phyloP scores from a whole-genome alignment of 352 stramenopile species.

The Globisporangium lucens region DNA sequence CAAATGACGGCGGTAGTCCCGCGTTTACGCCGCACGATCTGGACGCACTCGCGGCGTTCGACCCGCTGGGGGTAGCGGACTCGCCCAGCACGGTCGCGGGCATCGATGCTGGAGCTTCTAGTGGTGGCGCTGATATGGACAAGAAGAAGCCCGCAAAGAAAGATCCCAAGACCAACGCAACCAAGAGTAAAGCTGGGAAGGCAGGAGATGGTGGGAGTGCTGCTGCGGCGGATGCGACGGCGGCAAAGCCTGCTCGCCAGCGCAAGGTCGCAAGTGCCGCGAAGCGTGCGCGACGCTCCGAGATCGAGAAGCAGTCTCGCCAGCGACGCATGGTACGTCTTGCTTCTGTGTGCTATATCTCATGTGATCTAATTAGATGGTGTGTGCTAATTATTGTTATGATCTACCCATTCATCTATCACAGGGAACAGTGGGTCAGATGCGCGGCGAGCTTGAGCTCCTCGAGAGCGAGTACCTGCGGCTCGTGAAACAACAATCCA shows the following conservation, averaged over 20 bases:
- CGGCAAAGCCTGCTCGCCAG: background rate
- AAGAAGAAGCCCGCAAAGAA: background rate
- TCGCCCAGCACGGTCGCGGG: background rate
- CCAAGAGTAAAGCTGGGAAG: background rate
- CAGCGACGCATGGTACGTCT: conserved; percentile 28
- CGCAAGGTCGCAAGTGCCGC: conserved; percentile 13
- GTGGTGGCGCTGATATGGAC: background rate
- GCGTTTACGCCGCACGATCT: background rate
- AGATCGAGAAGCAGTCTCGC: conserved; percentile 63
- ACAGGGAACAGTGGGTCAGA: conserved; percentile 41
- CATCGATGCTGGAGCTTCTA: background rate
- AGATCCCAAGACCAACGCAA: background rate
- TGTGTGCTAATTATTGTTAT: background rate
- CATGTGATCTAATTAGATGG: background rate
- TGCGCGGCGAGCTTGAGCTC: conserved; percentile 48
- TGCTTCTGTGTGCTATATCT: no score
- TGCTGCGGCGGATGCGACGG: background rate
- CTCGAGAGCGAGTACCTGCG: conserved; percentile 46
- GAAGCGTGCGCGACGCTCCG: conserved; percentile 43
- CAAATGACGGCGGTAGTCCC: background rate
- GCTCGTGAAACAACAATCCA: conserved; percentile 22
- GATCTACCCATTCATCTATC: no score
- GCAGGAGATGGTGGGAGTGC: background rate
- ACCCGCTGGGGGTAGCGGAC: background rate
- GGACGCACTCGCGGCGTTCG: background rate